Base-by-base conservation (phyloP, 2,329 filamentous ascomycete species). In the Fusarium pilosicola region DNA sequence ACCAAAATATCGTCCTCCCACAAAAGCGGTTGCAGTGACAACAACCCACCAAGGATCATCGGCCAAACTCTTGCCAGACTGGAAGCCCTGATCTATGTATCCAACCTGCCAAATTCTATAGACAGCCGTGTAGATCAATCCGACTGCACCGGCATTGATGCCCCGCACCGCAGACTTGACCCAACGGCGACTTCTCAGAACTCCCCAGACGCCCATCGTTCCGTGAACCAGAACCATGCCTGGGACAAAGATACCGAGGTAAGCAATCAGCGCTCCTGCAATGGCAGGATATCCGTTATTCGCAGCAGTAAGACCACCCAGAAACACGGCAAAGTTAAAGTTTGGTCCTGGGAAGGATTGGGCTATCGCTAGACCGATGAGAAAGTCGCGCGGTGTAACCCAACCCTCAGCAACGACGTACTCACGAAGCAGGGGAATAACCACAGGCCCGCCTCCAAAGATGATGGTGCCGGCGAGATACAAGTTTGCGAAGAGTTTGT, bases 401-500 rank as follows among this genome's bases (percentile, higher is more conserved):
- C 92, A 94, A 12, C 90, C 90, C 30, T 91, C 90, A 0, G 86
- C 85, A 0, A 94, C 92, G 41, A 94, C 84, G 74, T 89, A 89
- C 68, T 90, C 86, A 24, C 89, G 84, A 3, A 92, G 83, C 0
- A 92, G 84, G 0, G 90, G 90, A 49, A 92, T 91, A 0, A 92
- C 90, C 1, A 92, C 90, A 0, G 90, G 90, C 0, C 90, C 90
- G 6, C 90, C 90, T 7, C 90, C 90, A 56, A 91, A 89, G 71
- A 90, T 91, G 65, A 91, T 88, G 4, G 92, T 94, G 0, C 92
- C 92, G 0, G 92, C 92, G 0, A 94, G 88, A 76, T 92, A 94
- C 82, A 94, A 88, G 79, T 93, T 94, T 10, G 91, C 85, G 75
- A 94, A 94, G 30, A 94, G 86, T 54, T 87, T 84, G 17, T 36